These are phyloP conservation scores for Pythium grandisporangium DNA, from an alignment of 352 stramenopile species.

Conservation along the genomic window DNA sequence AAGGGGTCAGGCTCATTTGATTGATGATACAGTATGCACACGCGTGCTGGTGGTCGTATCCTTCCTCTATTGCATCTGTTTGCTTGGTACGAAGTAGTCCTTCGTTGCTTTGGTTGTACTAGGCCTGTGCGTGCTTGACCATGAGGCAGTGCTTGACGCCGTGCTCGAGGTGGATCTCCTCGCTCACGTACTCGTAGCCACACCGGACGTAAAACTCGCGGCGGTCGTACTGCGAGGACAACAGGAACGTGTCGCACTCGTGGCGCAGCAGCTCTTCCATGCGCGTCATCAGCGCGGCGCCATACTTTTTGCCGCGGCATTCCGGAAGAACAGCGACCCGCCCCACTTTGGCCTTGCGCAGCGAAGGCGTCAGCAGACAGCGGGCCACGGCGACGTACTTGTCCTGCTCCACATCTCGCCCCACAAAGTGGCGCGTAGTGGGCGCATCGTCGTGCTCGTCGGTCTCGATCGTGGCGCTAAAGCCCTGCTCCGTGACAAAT, in stretches of 20 bases:
- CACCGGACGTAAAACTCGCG: constrained; percentile 21
- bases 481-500: not conserved
- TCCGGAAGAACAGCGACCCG: not conserved
- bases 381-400: not conserved
- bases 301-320: not conserved
- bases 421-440: not conserved
- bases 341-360: not conserved
- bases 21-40: too few relatives aligned
- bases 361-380: not conserved
- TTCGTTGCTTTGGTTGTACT: too few relatives aligned
- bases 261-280: not conserved
- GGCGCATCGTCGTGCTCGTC: not conserved
- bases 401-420: not conserved
- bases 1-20: too few relatives aligned
- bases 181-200: constrained; percentile 13
- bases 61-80: not conserved
- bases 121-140: too few relatives aligned
- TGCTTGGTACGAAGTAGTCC: not conserved
- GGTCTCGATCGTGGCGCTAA: not conserved
- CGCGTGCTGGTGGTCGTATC: too few relatives aligned
- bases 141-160: constrained; percentile 31
- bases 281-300: not conserved
- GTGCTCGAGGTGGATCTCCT: constrained; percentile 22
- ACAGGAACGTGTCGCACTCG: not conserved
- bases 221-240: constrained; percentile 9